Base-by-base conservation (phyloP, 2,329 filamentous ascomycete genomes). In the Shiraia sp. region DNA sequence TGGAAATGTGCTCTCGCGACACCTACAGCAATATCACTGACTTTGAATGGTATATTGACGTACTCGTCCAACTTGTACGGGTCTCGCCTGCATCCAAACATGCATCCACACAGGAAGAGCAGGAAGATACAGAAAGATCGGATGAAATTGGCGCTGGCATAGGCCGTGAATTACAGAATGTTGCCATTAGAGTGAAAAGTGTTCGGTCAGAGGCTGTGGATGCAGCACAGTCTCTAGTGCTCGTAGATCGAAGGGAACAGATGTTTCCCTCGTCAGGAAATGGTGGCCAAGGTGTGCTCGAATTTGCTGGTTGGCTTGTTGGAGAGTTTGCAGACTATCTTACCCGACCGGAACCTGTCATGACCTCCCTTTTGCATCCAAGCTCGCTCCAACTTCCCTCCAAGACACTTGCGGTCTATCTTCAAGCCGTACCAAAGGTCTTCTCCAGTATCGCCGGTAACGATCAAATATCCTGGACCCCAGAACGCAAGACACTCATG, bases 11-110 rank as follows among this genome's bases (percentile, higher is more conserved):
- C 67, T 88, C 90, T 7, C 83, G 85, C 51, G 87, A 91, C 52
- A 96, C 90, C 47, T 99, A 97, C 66, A 80, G 81, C 27, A 89
- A 90, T 61, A 77, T 99, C 33, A 75, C 79, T 37, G 92, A 99
- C 65, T 99, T 99, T 66, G 92, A 96, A 55, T 99, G 93, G 93
- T 97, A 97, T 67, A 87, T 97, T 53, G 88, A 93, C 53, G 82
- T 96, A 19, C 74, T 99, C 22, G 86, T 89, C 4, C 90, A 96
- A 63, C 79, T 99, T 10, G 83, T 96, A 28, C 83, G 86, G 31
- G 73, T 63, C 78, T 88, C 71, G 76, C 85, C 75, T 6, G 14
- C 87, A 75, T 65, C 70, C 1, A 68, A 65, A 42, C 29, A 51
- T 14, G 39, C 46, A 19, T 49, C 57, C 4, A 30, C 51, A 8